phyloP scores from a whole-genome alignment of 441 rosid genomes.

The Arabidopsis hybrid region DNA sequence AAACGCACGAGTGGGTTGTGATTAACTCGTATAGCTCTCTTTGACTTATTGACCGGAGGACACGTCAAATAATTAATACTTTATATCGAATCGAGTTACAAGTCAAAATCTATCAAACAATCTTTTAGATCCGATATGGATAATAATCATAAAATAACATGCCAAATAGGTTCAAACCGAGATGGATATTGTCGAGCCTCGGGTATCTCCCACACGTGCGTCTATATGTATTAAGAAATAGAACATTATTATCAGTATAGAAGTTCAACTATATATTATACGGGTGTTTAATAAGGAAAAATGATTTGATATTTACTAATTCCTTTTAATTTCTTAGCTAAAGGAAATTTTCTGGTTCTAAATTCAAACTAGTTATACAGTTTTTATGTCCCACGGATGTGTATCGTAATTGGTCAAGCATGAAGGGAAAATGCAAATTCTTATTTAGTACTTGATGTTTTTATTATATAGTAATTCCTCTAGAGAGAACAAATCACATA shows the following conservation, averaged over 20 bases:
- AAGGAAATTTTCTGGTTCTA: neutral
- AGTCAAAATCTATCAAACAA: constrained; percentile 37
- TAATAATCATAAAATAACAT: neutral
- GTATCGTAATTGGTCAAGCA: neutral
- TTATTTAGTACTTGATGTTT: neutral
- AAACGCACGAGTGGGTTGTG: constrained; percentile 49
- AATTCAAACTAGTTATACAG: constrained; percentile 1
- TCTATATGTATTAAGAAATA: neutral
- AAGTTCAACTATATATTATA: neutral
- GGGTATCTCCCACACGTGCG: constrained; percentile 12
- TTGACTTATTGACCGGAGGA: constrained; percentile 33
- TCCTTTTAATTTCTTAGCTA: neutral
- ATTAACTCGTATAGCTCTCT: constrained; percentile 35
- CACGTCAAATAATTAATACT: constrained; percentile 22
- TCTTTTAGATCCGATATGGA: constrained; percentile 13
- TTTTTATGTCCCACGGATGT: neutral
- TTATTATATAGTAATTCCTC: constrained; percentile 12
- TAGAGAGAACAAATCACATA: constrained; percentile 29
- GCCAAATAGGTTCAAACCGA: constrained; percentile 10
- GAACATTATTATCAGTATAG: neutral
- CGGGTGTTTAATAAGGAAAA: neutral
- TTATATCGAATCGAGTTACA: constrained; percentile 15
- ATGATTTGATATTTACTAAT: neutral
- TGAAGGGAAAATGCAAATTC: constrained; percentile 11
- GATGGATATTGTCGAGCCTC: constrained; percentile 7